Conservation (phyloP, 1,139 yeast genomes). For the Zhuliangozyma parablackwelliae region DNA sequence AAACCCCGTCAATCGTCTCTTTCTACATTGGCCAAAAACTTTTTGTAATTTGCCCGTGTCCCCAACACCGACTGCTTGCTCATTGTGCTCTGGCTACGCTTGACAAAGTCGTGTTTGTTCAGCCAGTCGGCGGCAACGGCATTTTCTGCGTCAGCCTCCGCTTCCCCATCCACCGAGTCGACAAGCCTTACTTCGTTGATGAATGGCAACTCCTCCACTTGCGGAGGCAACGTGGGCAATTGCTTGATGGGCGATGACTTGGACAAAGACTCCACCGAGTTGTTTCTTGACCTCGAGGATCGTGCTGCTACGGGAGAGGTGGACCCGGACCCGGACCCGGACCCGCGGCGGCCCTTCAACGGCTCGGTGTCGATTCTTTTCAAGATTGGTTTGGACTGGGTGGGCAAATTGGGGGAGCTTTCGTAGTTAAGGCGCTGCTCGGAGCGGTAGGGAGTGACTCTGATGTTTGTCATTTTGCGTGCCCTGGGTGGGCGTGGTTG, state of each 20-base stretch:
- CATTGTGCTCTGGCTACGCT: slow-evolving; percentile 28
- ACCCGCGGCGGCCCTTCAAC: not conserved
- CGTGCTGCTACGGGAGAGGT: not conserved
- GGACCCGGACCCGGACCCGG: not conserved
- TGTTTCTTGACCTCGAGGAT: not conserved
- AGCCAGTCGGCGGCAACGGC: not conserved
- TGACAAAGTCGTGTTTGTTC: slow-evolving; percentile 3
- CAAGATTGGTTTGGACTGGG: slow-evolving; percentile 3
- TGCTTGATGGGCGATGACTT: slow-evolving; percentile 2
- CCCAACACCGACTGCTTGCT: slow-evolving; percentile 36
- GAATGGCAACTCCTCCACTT: slow-evolving; percentile 33
- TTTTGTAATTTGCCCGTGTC: slow-evolving; percentile 36
- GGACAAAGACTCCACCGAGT: not conserved
- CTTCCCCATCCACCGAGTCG: slow-evolving; percentile 9
- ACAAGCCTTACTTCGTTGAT: slow-evolving; percentile 33
- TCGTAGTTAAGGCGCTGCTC: slow-evolving; percentile 3
- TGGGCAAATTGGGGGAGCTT: not conserved
- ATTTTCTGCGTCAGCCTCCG: not conserved
- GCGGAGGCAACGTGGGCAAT: slow-evolving; percentile 13
- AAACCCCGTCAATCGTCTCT: slow-evolving; percentile 9
- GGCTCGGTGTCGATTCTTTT: slow-evolving; percentile 10
- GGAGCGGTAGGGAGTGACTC: slow-evolving; percentile 11
- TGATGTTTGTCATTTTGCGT: slow-evolving; percentile 8
- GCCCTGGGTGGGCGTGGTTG: slow-evolving; percentile 3
- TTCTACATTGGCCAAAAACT: slow-evolving; percentile 33